A percentile compares a stretch with the other conserved stretches of the same genome.
Conservation (phyloP, 805 yeast genomes). For the Metahyphopichia silvanorum region DNA sequence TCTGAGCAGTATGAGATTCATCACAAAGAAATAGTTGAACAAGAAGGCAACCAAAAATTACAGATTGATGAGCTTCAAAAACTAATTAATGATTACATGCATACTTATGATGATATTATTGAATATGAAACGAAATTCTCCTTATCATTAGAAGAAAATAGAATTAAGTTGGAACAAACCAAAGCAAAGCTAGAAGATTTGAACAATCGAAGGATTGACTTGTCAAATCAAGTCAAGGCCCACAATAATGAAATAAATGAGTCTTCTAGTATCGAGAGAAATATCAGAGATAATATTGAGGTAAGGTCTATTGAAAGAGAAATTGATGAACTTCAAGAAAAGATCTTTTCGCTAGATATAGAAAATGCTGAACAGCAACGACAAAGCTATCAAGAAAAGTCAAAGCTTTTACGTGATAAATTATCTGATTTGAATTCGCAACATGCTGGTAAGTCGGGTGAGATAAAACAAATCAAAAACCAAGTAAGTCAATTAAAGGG, state of each 20-base stretch:
- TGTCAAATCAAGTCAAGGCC: slow-evolving; percentile 21
- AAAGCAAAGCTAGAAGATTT: slow-evolving; percentile 7
- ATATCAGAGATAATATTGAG: slow-evolving; percentile 62
- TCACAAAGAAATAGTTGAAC: slow-evolving; percentile 3
- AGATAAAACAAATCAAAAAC: slow-evolving; percentile 74
- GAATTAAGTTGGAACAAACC: slow-evolving; percentile 5
- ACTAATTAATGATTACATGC: slow-evolving; percentile 17
- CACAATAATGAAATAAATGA: slow-evolving; percentile 48
- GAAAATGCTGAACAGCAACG: slow-evolving; percentile 59
- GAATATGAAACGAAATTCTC: neutral
- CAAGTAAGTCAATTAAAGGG: slow-evolving; percentile 54
- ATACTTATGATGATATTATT: slow-evolving; percentile 9
- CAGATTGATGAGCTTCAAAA: slow-evolving; percentile 6
- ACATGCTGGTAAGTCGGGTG: slow-evolving; percentile 80
- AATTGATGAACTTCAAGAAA: slow-evolving; percentile 29
- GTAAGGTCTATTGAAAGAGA: slow-evolving; percentile 44
- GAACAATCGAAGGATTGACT: slow-evolving; percentile 16
- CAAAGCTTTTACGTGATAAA: slow-evolving; percentile 46
- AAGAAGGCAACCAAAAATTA: slow-evolving; percentile 2
- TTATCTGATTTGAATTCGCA: slow-evolving; percentile 56
- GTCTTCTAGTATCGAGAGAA: slow-evolving; percentile 58
- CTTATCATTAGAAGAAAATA: slow-evolving; percentile 20
- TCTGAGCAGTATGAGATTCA: slow-evolving; percentile 5
- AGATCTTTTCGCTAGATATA: slow-evolving; percentile 46
- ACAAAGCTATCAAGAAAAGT: slow-evolving; percentile 57